Percentiles rank a stretch among this genome's conserved stretches.
These are phyloP conservation scores for Pseudogymnoascus sp. DNA, from an alignment of 2,329 filamentous ascomycete species.

Conservation along the genomic window DNA sequence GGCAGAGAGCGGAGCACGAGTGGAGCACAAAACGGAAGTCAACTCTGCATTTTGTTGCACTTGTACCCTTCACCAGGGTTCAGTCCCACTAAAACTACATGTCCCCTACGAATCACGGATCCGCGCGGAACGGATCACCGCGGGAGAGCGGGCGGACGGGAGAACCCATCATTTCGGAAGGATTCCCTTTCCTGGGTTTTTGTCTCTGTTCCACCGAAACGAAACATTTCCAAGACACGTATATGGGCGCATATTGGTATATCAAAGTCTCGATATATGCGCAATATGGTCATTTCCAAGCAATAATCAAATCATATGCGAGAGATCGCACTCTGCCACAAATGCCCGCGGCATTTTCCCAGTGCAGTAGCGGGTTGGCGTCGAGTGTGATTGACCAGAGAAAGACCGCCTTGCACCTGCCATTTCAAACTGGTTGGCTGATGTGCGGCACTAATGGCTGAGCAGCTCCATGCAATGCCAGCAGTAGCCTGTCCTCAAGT, in stretches of 20 bases:
- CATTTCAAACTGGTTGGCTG: conserved; percentile 3
- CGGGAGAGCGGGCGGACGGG: conserved; percentile 6
- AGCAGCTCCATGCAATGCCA: conserved; percentile 6
- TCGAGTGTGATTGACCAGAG: background rate
- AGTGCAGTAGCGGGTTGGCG: background rate
- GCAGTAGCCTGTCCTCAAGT: conserved; percentile 2
- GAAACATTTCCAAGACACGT: conserved; percentile 5
- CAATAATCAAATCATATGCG: background rate
- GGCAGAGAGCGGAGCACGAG: background rate
- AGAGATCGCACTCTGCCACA: background rate
- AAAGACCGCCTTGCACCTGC: conserved; percentile 3
- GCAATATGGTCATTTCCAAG: conserved; percentile 1
- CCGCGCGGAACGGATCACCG: conserved; percentile 4
- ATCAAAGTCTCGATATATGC: background rate
- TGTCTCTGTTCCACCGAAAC: background rate
- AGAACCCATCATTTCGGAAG: conserved; percentile 1
- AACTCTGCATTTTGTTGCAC: background rate
- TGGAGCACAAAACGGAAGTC: background rate
- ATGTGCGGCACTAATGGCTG: background rate
- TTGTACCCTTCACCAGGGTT: conserved; percentile 4
- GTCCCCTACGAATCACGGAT: conserved; percentile 8
- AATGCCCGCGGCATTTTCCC: background rate
- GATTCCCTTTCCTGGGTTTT: background rate
- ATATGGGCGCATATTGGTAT: background rate
- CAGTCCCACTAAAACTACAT: background rate